Evolutionary conservation across 306 rosid genomes (phyloP).

Genomic region (Pyrus bretschneideri): DNA sequence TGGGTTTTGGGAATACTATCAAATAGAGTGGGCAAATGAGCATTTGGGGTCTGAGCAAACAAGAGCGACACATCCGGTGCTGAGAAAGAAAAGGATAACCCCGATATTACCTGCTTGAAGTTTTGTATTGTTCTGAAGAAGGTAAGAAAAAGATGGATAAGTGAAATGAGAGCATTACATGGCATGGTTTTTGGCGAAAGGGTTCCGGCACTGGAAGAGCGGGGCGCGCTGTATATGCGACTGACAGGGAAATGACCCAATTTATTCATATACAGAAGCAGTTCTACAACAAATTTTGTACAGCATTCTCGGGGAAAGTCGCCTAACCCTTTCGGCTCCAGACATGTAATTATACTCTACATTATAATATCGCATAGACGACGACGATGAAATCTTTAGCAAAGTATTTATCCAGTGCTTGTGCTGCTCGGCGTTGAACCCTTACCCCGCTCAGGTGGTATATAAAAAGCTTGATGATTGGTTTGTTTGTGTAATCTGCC

Average conservation of each 20-base stretch:
- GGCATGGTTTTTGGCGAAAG: constrained; percentile 70
- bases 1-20: constrained; percentile 42
- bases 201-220: constrained; percentile 40
- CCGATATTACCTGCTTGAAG: constrained; percentile 52
- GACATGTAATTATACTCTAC: constrained; percentile 69
- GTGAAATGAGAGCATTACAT: constrained; percentile 51
- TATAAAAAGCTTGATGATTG: constrained; percentile 28
- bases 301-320: constrained; percentile 52
- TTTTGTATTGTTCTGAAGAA: constrained; percentile 62
- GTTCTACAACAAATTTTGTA: constrained; percentile 38
- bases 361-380: constrained; percentile 14
- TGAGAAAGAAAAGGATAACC: constrained; percentile 72
- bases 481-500: constrained; percentile 9
- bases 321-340: constrained; percentile 73
- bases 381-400: constrained; percentile 8
- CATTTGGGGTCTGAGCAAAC: constrained; percentile 39
- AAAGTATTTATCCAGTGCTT: not conserved
- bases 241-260: constrained; percentile 32
- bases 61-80: constrained; percentile 62
- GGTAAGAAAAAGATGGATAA: constrained; percentile 21
- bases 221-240: constrained; percentile 6
- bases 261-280: constrained; percentile 29
- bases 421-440: not conserved
- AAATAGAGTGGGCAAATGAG: constrained; percentile 34
- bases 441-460: constrained; percentile 22